phyloP scores from a whole-genome alignment of 331 rosid genomes.

The Arachis monticola region DNA sequence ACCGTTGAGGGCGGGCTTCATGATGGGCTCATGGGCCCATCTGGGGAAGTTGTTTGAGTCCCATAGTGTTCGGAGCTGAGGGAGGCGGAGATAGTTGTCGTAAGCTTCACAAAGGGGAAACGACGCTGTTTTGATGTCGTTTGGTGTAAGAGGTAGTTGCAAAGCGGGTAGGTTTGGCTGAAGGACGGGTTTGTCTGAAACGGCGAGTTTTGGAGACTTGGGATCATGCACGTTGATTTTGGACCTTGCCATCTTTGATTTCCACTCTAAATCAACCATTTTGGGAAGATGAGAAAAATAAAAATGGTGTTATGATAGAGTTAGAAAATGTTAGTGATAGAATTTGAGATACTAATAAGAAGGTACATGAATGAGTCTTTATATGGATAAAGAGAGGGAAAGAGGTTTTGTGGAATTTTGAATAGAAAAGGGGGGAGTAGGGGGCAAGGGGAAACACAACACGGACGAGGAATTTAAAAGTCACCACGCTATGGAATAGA shows the following conservation, averaged over 20 bases:
- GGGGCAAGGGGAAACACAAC: slow-evolving; percentile 11
- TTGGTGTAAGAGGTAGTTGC: slow-evolving; percentile 43
- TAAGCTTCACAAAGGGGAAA: slow-evolving; percentile 60
- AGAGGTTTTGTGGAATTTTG: slow-evolving; percentile 12
- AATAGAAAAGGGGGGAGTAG: slow-evolving; percentile 10
- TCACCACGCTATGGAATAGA: slow-evolving; percentile 38
- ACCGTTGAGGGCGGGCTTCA: slow-evolving; percentile 79
- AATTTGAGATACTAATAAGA: not conserved
- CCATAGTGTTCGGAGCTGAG: slow-evolving; percentile 71
- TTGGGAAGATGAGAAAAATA: slow-evolving; percentile 1
- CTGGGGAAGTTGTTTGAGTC: slow-evolving; percentile 53
- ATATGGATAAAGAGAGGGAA: slow-evolving; percentile 40
- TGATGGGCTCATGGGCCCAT: slow-evolving; percentile 71
- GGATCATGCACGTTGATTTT: slow-evolving; percentile 44
- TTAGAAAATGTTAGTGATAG: not conserved
- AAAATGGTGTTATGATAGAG: not conserved
- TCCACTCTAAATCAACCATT: slow-evolving; percentile 85
- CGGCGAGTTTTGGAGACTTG: slow-evolving; percentile 64
- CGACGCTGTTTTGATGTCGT: slow-evolving; percentile 63
- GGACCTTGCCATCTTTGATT: slow-evolving; percentile 61
- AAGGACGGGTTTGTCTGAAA: slow-evolving; percentile 48
- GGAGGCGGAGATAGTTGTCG: slow-evolving; percentile 77
- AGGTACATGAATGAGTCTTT: slow-evolving; percentile 45
- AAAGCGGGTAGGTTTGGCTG: slow-evolving; percentile 41
- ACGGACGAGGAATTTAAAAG: slow-evolving; percentile 47